These are phyloP conservation scores for Pseudocercospora eumusae DNA, from an alignment of 2,329 filamentous ascomycete species.

Conservation along the genomic window DNA sequence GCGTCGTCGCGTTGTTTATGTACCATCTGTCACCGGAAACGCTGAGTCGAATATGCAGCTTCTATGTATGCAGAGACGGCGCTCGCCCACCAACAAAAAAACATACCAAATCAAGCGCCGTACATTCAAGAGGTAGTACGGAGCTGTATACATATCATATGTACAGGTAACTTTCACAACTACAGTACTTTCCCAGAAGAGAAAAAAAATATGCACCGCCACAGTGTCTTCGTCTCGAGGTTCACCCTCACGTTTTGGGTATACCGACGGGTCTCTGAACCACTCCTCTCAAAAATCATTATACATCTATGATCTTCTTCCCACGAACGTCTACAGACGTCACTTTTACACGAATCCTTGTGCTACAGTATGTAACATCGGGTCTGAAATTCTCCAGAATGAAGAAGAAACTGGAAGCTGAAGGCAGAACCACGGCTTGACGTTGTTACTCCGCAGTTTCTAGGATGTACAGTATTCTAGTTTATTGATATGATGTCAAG, in stretches of 20 bases:
- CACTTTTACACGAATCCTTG: background rate
- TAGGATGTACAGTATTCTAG: too few species aligned
- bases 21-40: too few species aligned
- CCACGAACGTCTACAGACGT: background rate
- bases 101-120: too few species aligned
- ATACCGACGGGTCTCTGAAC: background rate
- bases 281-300: too few species aligned
- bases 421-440: background rate
- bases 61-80: background rate
- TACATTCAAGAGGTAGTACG: too few species aligned
- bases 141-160: too few species aligned
- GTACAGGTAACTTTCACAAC: too few species aligned
- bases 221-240: constrained; percentile 5
- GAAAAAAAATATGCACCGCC: background rate
- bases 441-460: too few species aligned
- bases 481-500: constrained; percentile 5
- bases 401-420: background rate
- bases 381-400: background rate
- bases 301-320: too few species aligned
- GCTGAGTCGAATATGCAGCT: background rate
- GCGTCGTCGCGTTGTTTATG: constrained; percentile 6
- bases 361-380: background rate
- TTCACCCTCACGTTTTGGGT: background rate
- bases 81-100: too few species aligned
- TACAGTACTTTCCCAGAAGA: background rate